Percentiles rank a stretch among this genome's conserved stretches.
phyloP scores from a whole-genome alignment of 768 basidiomycete genomes.

The Collybiopsis luxurians region DNA sequence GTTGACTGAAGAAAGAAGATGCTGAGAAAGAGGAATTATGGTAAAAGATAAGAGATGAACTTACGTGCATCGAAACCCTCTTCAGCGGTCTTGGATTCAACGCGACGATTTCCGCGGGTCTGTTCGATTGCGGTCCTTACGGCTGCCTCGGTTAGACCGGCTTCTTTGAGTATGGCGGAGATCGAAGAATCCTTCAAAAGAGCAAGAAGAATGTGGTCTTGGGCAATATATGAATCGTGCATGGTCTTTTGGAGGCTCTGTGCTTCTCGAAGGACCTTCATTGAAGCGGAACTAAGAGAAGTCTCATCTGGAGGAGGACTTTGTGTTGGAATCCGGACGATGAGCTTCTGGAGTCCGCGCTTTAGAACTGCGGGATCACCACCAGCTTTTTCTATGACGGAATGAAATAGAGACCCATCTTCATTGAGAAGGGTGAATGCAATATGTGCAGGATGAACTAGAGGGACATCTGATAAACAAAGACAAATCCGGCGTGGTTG shows the following conservation, averaged over 20 bases:
- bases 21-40: background rate
- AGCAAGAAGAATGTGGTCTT: conserved; percentile 88
- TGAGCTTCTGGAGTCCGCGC: conserved; percentile 69
- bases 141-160: conserved; percentile 64
- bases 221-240: conserved; percentile 90
- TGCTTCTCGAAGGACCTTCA: conserved; percentile 72
- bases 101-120: conserved; percentile 76
- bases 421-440: conserved; percentile 81
- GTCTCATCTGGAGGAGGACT: conserved; percentile 84
- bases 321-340: conserved; percentile 82
- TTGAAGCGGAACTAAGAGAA: conserved; percentile 50
- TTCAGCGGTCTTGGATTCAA: conserved; percentile 88
- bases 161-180: conserved; percentile 69
- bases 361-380: conserved; percentile 76
- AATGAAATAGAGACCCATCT: conserved; percentile 65
- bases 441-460: conserved; percentile 83
- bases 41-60: background rate
- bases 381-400: conserved; percentile 79
- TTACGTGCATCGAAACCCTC: conserved; percentile 75
- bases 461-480: conserved; percentile 3
- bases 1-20: conserved; percentile 34
- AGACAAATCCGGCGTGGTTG: conserved; percentile 1
- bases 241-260: conserved; percentile 76
- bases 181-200: conserved; percentile 75
- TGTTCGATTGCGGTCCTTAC: conserved; percentile 78